Evolutionary conservation across 495 filamentous ascomycete genomes (phyloP).

Genomic region (Cairneyella variabilis): DNA sequence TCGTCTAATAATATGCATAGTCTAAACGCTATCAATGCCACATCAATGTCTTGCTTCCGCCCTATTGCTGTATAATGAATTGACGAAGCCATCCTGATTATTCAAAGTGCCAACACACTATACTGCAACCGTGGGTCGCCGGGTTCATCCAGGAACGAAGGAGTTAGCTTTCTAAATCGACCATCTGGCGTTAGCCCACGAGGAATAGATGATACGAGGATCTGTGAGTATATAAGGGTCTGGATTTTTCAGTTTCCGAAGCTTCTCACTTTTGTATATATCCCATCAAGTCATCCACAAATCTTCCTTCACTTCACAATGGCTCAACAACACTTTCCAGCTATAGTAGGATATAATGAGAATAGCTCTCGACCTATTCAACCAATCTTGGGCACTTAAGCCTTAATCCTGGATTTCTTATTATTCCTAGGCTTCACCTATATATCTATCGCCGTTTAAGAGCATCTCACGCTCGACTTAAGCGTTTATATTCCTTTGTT

Average conservation of each 20-base stretch:
- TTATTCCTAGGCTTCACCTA: conserved; percentile 11
- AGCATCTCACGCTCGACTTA: conserved; percentile 5
- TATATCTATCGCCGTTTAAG: conserved; percentile 6
- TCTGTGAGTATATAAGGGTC: not conserved
- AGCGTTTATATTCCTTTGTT: conserved; percentile 4
- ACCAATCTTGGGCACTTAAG: conserved; percentile 4
- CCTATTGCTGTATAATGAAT: no score
- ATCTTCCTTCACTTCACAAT: not conserved
- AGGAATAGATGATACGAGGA: not conserved
- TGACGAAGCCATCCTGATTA: not conserved
- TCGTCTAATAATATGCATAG: no score
- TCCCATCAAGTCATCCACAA: not conserved
- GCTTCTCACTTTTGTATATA: not conserved
- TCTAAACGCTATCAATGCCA: no score
- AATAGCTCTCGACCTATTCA: conserved; percentile 8
- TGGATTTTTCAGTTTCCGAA: not conserved
- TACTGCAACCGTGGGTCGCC: not conserved
- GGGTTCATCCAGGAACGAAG: not conserved
- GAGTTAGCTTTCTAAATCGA: not conserved
- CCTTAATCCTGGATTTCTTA: conserved; percentile 4
- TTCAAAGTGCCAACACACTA: not conserved
- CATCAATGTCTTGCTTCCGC: no score
- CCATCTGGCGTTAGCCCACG: no score
- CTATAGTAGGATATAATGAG: conserved; percentile 4
- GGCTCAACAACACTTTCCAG: conserved; percentile 1